Conservation (phyloP, 257 asterid species). For the Rauvolfia tetraphylla region DNA sequence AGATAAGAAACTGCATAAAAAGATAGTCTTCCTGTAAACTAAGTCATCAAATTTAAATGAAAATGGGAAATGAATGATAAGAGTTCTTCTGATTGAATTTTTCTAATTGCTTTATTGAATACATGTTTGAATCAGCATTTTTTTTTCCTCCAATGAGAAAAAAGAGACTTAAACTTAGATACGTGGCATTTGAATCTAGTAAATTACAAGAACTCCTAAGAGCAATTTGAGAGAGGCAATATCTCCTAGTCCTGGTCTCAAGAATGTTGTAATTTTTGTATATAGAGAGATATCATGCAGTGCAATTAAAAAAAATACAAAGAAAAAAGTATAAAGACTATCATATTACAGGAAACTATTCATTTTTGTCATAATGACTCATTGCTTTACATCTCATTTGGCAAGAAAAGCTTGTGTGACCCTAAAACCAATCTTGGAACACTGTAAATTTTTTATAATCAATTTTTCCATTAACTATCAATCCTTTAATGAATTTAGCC, state of each 20-base stretch:
- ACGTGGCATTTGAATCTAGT: background rate
- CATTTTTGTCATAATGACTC: background rate
- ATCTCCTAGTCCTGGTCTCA: background rate
- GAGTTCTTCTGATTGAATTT: background rate
- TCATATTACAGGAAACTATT: background rate
- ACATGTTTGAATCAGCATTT: background rate
- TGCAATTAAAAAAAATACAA: background rate
- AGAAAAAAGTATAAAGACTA: background rate
- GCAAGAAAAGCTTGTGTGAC: background rate
- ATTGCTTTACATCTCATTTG: constrained; percentile 1
- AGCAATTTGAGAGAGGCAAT: background rate
- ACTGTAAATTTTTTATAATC: background rate
- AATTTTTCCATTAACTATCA: too few relatives aligned
- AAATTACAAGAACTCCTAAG: background rate
- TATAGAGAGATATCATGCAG: background rate
- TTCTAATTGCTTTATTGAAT: background rate
- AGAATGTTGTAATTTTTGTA: background rate
- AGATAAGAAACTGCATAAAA: constrained; percentile 62
- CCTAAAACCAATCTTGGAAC: background rate
- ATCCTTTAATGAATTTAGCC: background rate
- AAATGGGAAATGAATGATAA: constrained; percentile 9
- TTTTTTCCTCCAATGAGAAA: background rate
- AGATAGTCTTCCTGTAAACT: constrained; percentile 4
- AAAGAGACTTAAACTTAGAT: background rate
- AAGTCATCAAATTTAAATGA: constrained; percentile 7